Evolutionary conservation across 108 stramenopile species (phyloP).

Genomic region (Asterionellopsis glacialis): DNA sequence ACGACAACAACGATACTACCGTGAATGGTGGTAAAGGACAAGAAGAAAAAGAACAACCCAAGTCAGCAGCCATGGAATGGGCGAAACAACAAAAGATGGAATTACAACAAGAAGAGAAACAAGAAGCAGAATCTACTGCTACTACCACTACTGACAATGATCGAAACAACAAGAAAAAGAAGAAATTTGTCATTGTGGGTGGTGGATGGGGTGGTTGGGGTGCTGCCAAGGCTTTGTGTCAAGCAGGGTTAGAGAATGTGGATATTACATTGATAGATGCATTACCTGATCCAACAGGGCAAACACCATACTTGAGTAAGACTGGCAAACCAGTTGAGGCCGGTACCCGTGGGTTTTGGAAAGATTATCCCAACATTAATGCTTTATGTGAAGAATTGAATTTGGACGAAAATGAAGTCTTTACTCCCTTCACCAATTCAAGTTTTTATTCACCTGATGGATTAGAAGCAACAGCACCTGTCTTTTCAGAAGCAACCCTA

Average conservation of each 20-base stretch:
- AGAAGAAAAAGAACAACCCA: not conserved
- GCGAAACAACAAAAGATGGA: constrained; percentile 14
- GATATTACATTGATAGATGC: constrained; percentile 86
- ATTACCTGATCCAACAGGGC: constrained; percentile 74
- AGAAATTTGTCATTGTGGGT: constrained; percentile 78
- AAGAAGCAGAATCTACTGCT: not conserved
- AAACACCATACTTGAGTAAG: constrained; percentile 60
- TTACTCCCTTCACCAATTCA: constrained; percentile 87
- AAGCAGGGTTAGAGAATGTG: constrained; percentile 28
- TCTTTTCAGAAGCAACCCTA: constrained; percentile 63
- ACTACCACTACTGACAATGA: not conserved
- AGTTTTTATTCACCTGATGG: constrained; percentile 93
- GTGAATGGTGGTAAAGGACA: too few relatives aligned
- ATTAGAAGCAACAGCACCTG: constrained; percentile 87
- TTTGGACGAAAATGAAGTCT: constrained; percentile 65
- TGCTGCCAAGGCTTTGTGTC: constrained; percentile 85
- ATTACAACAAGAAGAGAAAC: not conserved
- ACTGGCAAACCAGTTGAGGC: constrained; percentile 82
- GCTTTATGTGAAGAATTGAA: constrained; percentile 59
- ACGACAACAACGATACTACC: too few relatives aligned
- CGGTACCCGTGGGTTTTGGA: constrained; percentile 92
- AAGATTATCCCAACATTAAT: constrained; percentile 94
- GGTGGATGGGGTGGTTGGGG: constrained; percentile 96
- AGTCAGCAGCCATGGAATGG: constrained; percentile 21
- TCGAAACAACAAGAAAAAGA: constrained; percentile 13